phyloP scores from a whole-genome alignment of 208 protist species.

The Leishmania tropica region DNA sequence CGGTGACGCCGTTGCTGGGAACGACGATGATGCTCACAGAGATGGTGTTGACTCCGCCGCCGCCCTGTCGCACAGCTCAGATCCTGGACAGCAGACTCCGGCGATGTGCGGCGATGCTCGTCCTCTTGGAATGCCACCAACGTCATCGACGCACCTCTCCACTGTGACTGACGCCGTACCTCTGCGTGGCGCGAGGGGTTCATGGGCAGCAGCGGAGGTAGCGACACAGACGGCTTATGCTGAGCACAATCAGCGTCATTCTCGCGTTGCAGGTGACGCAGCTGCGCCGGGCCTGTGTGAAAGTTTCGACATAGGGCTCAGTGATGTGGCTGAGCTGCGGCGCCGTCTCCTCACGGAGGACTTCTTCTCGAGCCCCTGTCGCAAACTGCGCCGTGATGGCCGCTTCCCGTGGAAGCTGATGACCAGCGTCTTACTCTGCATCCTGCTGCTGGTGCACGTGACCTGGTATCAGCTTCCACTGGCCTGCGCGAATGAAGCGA shows the following conservation, averaged over 20 bases:
- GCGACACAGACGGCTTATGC: background rate
- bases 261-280: background rate
- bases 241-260: background rate
- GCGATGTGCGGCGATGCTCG: background rate
- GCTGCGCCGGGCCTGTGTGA: background rate
- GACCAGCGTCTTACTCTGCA: conserved; percentile 43
- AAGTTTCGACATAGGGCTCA: background rate
- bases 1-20: background rate
- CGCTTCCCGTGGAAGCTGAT: conserved; percentile 49
- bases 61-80: background rate
- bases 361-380: conserved; percentile 45
- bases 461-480: conserved; percentile 44
- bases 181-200: background rate
- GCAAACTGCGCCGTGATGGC: conserved; percentile 40
- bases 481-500: conserved; percentile 37
- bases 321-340: conserved; percentile 23
- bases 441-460: conserved; percentile 39
- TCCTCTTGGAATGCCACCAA: background rate
- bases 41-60: background rate
- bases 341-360: conserved; percentile 36
- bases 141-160: background rate
- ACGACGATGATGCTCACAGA: background rate
- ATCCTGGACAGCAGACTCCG: background rate
- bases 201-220: background rate
- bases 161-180: background rate